Evolutionary conservation across 208 protist species (phyloP).

Genomic region (Dictyostelium gargantuum): DNA sequence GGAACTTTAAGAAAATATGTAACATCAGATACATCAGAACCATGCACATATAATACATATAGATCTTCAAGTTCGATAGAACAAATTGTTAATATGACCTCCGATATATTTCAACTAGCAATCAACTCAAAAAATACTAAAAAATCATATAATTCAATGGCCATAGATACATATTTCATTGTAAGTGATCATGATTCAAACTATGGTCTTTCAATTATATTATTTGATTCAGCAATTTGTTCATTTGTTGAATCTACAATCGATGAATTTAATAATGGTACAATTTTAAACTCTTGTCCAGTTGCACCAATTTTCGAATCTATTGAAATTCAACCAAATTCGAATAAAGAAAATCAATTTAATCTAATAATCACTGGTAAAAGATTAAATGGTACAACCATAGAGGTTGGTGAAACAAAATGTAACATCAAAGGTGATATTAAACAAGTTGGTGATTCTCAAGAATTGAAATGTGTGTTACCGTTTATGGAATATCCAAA

Average conservation of each 20-base stretch:
- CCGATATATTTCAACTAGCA: neutral
- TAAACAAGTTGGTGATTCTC: no score
- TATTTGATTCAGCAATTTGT: neutral
- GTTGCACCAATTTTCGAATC: neutral
- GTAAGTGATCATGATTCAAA: neutral
- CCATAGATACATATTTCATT: neutral
- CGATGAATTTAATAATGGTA: neutral
- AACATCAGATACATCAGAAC: neutral
- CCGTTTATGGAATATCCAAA: no score
- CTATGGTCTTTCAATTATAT: neutral
- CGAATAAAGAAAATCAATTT: no score
- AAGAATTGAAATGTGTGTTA: no score
- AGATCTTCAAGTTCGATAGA: neutral
- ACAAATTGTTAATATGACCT: neutral
- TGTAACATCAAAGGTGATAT: no score
- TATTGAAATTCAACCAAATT: no score
- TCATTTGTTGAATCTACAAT: neutral
- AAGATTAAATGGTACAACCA: no score
- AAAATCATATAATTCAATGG: neutral
- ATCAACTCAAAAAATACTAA: neutral
- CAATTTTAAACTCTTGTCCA: neutral
- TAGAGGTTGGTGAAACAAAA: no score
- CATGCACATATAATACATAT: neutral
- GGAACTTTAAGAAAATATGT: neutral
- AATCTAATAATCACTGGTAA: no score